These are phyloP conservation scores for Raffaelea deltoideospora DNA, from an alignment of 2,329 filamentous ascomycete species.

Conservation along the genomic window DNA sequence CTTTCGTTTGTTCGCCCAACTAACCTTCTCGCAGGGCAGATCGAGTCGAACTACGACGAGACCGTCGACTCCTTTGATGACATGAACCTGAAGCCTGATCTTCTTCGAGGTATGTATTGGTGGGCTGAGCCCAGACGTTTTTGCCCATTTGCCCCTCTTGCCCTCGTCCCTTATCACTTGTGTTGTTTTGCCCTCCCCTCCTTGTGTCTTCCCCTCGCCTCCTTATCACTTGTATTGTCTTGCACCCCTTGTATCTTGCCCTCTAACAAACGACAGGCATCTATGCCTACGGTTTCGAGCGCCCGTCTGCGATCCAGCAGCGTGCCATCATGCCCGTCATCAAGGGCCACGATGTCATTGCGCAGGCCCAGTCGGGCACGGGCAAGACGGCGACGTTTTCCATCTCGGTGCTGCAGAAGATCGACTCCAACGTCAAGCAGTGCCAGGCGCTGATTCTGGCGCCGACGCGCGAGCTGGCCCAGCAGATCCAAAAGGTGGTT, in stretches of 20 bases:
- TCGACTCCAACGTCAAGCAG: slow-evolving; percentile 85
- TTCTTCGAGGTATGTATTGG: slow-evolving; percentile 63
- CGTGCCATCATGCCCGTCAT: slow-evolving; percentile 99
- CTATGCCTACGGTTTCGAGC: slow-evolving; percentile 99
- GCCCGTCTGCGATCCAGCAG: slow-evolving; percentile 98
- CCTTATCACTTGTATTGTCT: neutral
- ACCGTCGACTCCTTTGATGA: slow-evolving; percentile 98
- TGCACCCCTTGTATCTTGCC: too few relatives aligned
- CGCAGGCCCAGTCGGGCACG: slow-evolving; percentile 98
- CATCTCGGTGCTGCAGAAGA: slow-evolving; percentile 97
- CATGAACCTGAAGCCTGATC: slow-evolving; percentile 93
- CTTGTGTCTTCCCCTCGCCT: neutral
- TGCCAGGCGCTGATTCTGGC: slow-evolving; percentile 98
- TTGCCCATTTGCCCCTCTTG: too few relatives aligned
- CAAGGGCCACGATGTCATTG: slow-evolving; percentile 99
- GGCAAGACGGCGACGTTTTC: slow-evolving; percentile 99
- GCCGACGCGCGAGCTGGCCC: slow-evolving; percentile 93
- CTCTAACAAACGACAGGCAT: too few relatives aligned
- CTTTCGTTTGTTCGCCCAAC: neutral
- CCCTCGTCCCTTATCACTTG: slow-evolving; percentile 1
- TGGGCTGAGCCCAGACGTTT: too few relatives aligned
- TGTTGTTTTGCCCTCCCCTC: neutral
- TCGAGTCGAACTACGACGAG: slow-evolving; percentile 99
- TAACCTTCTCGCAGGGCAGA: slow-evolving; percentile 54
- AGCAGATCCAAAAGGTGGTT: slow-evolving; percentile 99